A percentile compares a stretch with the other conserved stretches of the same genome.
Conservation (phyloP, 768 basidiomycete species). For the Neoboletus subvelutipes region DNA sequence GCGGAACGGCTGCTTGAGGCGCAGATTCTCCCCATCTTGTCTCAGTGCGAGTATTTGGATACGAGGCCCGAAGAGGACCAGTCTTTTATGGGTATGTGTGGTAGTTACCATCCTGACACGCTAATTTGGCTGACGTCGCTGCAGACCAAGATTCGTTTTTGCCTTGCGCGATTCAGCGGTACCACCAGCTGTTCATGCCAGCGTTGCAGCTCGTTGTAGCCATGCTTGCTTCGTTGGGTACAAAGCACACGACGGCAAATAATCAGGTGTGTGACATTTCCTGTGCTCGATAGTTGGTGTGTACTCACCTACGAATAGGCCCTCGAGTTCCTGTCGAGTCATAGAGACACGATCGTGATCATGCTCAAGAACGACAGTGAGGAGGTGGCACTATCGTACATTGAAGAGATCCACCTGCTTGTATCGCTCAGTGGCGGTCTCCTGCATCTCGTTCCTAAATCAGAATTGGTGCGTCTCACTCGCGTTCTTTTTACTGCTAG, state of each 20-base stretch:
- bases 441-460: slow-evolving; percentile 67
- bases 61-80: slow-evolving; percentile 82
- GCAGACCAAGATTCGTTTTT: slow-evolving; percentile 84
- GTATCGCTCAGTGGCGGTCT: slow-evolving; percentile 69
- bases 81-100: slow-evolving; percentile 68
- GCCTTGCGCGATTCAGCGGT: slow-evolving; percentile 82
- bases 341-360: slow-evolving; percentile 81
- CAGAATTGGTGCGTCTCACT: slow-evolving; percentile 65
- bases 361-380: slow-evolving; percentile 75
- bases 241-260: slow-evolving; percentile 61
- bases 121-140: neutral
- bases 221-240: slow-evolving; percentile 74
- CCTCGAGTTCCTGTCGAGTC: slow-evolving; percentile 78
- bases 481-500: neutral
- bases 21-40: slow-evolving; percentile 68
- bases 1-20: slow-evolving; percentile 83
- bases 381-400: slow-evolving; percentile 56
- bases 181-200: slow-evolving; percentile 89
- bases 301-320: slow-evolving; percentile 7
- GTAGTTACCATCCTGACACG: neutral
- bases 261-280: slow-evolving; percentile 53
- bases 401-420: slow-evolving; percentile 81
- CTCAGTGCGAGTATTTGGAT: slow-evolving; percentile 86
- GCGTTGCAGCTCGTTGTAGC: slow-evolving; percentile 79
- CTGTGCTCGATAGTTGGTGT: too few relatives aligned